These are phyloP conservation scores for Cordyceps cateniannulata DNA, from an alignment of 2,329 filamentous ascomycete genomes.

Conservation along the genomic window DNA sequence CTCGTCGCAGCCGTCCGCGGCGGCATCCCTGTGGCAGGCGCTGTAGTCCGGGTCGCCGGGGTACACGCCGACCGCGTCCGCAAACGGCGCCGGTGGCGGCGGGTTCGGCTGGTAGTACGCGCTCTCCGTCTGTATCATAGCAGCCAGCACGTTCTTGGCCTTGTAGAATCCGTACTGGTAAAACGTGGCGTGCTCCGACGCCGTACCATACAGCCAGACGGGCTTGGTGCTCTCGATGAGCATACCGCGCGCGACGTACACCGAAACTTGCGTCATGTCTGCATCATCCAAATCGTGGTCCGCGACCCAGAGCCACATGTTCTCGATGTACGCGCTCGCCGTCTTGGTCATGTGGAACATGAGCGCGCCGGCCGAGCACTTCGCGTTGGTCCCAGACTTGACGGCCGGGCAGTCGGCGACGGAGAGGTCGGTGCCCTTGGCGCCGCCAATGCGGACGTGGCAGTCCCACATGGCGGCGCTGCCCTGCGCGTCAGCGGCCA, in stretches of 20 bases:
- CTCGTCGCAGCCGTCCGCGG: constrained; percentile 20
- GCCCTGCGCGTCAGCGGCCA: constrained; percentile 46
- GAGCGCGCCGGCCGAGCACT: constrained; percentile 55
- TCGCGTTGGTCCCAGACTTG: constrained; percentile 29
- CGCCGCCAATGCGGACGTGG: constrained; percentile 40
- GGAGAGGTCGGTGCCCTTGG: constrained; percentile 16
- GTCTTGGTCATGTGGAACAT: constrained; percentile 38
- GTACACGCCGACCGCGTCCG: constrained; percentile 8
- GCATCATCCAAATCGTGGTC: constrained; percentile 55
- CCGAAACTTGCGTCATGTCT: constrained; percentile 21
- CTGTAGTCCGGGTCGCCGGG: constrained; percentile 14
- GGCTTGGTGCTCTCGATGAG: constrained; percentile 25
- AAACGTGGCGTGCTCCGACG: constrained; percentile 43
- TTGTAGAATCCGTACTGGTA: constrained; percentile 46
- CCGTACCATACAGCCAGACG: constrained; percentile 42
- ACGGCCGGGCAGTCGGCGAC: constrained; percentile 18
- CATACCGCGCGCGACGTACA: constrained; percentile 31
- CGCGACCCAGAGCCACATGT: constrained; percentile 60
- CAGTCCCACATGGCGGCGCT: constrained; percentile 23
- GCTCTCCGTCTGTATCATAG: constrained; percentile 50
- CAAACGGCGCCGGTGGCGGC: constrained; percentile 37
- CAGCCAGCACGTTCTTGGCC: constrained; percentile 43
- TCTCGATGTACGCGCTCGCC: constrained; percentile 43
- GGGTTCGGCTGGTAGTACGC: constrained; percentile 52
- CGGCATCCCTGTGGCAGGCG: constrained; percentile 26